phyloP scores from a whole-genome alignment of 2,329 filamentous ascomycete genomes.

The Penicillium sp. region DNA sequence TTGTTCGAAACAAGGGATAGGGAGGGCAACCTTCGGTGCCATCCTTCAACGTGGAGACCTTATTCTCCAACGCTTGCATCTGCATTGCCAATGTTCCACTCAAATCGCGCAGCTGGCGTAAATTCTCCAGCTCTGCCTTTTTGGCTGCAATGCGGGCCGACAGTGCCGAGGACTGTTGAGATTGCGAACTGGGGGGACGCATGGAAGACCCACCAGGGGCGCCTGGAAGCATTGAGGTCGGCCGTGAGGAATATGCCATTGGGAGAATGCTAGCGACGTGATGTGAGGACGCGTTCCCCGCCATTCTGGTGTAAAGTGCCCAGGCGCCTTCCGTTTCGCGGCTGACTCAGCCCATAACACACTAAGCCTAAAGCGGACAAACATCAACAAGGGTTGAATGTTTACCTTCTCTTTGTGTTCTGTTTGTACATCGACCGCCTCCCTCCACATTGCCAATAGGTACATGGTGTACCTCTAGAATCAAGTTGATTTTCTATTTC shows the following conservation, averaged over 20 bases:
- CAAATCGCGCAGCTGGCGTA: slow-evolving; percentile 63
- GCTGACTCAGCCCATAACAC: slow-evolving; percentile 2
- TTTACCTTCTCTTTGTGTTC: slow-evolving; percentile 5
- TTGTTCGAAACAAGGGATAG: slow-evolving; percentile 1
- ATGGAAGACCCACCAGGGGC: slow-evolving; percentile 28
- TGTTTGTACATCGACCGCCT: slow-evolving; percentile 6
- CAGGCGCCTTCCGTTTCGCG: background rate
- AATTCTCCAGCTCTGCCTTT: slow-evolving; percentile 62
- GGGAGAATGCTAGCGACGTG: background rate
- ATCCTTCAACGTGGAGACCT: slow-evolving; percentile 61
- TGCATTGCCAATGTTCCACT: slow-evolving; percentile 63
- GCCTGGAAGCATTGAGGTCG: slow-evolving; percentile 34
- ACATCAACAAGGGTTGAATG: slow-evolving; percentile 38
- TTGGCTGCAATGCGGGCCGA: slow-evolving; percentile 64
- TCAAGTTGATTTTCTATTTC: background rate
- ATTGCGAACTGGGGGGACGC: slow-evolving; percentile 33
- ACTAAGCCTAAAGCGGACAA: slow-evolving; percentile 38
- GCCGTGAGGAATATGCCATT: slow-evolving; percentile 42
- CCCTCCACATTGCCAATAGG: background rate
- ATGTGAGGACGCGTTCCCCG: background rate
- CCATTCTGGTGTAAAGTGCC: background rate
- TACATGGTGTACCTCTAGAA: background rate
- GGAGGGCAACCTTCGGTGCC: slow-evolving; percentile 58
- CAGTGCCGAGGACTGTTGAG: slow-evolving; percentile 58
- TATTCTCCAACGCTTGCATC: slow-evolving; percentile 63